phyloP scores from a whole-genome alignment of 352 stramenopile genomes.

The Achlya hypogyna region DNA sequence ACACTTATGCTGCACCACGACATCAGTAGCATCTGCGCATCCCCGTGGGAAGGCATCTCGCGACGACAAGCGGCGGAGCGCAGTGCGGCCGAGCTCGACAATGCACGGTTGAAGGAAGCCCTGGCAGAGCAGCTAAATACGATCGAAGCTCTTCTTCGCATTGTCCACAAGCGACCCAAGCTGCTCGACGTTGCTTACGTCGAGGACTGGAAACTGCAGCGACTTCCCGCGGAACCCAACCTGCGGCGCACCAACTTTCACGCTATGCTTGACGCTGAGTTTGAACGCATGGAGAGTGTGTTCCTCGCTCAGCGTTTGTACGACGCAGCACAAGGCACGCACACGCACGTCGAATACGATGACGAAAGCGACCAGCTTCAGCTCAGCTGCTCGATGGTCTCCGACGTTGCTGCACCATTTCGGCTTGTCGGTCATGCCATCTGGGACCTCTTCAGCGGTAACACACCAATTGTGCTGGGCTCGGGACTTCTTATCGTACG shows the following conservation, averaged over 20 bases:
- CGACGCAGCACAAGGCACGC: not conserved
- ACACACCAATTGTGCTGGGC: too few relatives aligned
- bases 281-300: conserved; percentile 3
- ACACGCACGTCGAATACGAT: conserved; percentile 1
- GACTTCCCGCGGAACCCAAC: not conserved
- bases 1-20: not conserved
- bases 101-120: not conserved
- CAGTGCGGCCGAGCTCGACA: not conserved
- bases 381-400: not conserved
- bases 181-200: conserved; percentile 2
- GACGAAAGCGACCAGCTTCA: not conserved
- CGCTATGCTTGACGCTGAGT: conserved; percentile 2
- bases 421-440: too few relatives aligned
- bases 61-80: not conserved
- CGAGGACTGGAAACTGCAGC: conserved; percentile 1
- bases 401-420: too few relatives aligned
- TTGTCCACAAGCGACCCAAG: conserved; percentile 7
- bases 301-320: not conserved
- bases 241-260: not conserved
- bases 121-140: not conserved
- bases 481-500: too few relatives aligned
- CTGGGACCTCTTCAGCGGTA: too few relatives aligned
- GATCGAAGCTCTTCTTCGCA: conserved; percentile 2
- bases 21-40: not conserved
- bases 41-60: not conserved